Evolutionary conservation across 2,329 filamentous ascomycete genomes (phyloP), one percentile per base, ranked within the genome.

Genomic region (Sclerotinia minor): DNA sequence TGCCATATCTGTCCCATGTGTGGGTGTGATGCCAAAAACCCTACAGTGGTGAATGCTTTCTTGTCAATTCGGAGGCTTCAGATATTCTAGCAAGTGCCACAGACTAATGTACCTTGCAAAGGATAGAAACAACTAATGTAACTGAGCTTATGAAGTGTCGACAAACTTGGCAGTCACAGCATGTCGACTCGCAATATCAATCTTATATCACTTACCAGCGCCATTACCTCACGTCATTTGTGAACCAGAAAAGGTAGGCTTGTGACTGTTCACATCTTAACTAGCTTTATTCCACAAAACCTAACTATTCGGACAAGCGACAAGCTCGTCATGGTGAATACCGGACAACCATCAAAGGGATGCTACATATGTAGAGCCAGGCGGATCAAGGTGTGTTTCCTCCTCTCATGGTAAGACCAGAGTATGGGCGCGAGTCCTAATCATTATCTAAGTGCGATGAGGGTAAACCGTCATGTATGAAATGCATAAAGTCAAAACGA

Each of bases 381-480:
- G 38, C 65, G 68, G 26, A 68, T 71, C 29, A 69, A 71, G 68
- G 65, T 66, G 63, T 15, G 54, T 53, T 19, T 21, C 7, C 4
- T 45, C 6, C 5, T 6, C 21, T 45, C 45, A 55, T 24, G 19
- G 24, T 5, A n/a, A n/a, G 5, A 11, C 19, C 47, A 38, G 21
- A 29, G 2, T 41, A 13, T 32, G 24, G 24, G 32, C 8, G 24
- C 26, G 21, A 17, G 29, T 45, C 21, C 44, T 65, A 45, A 50
- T 67, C 1, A 1, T 38, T 15, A 35, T 9, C n/a, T 19, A 71
- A 89, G 87, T 89, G 87, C 75, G 87, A 89, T 76, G 87, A 89
- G 77, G 84, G 81, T 54, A 87, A 85, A 70, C 87, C 87, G 11
- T 84, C 83, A 3, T 89, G 87, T 76, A 84, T 83, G 59, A 86